These are phyloP conservation scores for Hibiscus tridactylites DNA, from an alignment of 345 rosid species.

Conservation along the genomic window DNA sequence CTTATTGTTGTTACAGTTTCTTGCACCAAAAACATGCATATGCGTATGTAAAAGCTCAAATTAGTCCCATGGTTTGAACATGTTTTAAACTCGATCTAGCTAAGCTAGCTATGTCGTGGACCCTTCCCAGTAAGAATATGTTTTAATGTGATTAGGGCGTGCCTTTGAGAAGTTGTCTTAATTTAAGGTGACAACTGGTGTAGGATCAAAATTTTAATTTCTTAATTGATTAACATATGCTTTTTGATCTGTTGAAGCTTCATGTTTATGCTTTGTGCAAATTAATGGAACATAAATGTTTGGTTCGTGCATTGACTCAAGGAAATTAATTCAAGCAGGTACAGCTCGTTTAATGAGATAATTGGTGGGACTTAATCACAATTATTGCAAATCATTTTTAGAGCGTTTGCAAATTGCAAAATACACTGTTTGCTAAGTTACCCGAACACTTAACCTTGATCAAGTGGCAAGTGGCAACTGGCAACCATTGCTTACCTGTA, in stretches of 20 bases:
- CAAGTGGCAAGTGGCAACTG: background rate
- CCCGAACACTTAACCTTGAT: background rate
- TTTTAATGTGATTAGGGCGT: background rate
- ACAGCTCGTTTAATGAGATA: background rate
- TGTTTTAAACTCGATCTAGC: background rate
- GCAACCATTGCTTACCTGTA: background rate
- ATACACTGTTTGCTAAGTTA: no score
- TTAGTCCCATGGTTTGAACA: background rate
- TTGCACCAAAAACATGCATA: slow-evolving; percentile 4
- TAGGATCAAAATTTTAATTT: background rate
- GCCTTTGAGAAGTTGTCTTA: background rate
- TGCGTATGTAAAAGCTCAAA: background rate
- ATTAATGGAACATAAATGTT: background rate
- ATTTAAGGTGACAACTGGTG: background rate
- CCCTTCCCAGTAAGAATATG: background rate
- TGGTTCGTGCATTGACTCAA: background rate
- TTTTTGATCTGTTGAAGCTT: background rate
- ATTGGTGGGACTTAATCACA: background rate
- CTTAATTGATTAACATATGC: background rate
- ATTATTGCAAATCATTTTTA: background rate
- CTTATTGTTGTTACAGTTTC: background rate
- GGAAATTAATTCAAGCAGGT: background rate
- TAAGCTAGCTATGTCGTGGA: background rate
- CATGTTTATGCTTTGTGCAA: background rate
- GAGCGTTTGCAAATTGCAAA: no score